phyloP scores from a whole-genome alignment of 306 rosid genomes.

The Dalbergia cochinchinensis region DNA sequence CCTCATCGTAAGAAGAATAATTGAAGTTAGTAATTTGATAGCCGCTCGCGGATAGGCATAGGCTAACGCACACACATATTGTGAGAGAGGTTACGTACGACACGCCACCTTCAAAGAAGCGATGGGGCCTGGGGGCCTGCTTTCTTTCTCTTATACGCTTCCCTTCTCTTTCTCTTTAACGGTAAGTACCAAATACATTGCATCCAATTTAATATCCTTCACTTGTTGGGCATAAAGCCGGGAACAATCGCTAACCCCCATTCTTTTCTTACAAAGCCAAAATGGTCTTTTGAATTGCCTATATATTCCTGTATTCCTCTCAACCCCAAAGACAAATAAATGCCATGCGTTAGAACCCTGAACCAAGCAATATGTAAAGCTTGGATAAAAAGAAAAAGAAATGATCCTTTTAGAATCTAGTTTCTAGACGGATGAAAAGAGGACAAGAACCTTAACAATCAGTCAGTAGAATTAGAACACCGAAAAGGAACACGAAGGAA shows the following conservation, averaged over 20 bases:
- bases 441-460: neutral
- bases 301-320: slow-evolving; percentile 40
- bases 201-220: slow-evolving; percentile 35
- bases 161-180: slow-evolving; percentile 24
- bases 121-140: slow-evolving; percentile 39
- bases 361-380: neutral
- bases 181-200: slow-evolving; percentile 38
- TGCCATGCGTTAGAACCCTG: neutral
- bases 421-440: neutral
- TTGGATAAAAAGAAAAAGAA: neutral
- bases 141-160: slow-evolving; percentile 22
- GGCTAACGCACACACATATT: slow-evolving; percentile 26
- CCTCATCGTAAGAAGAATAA: slow-evolving; percentile 6
- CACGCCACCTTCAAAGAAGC: slow-evolving; percentile 46
- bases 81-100: slow-evolving; percentile 44
- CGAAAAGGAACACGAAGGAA: neutral
- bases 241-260: slow-evolving; percentile 23
- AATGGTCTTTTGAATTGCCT: slow-evolving; percentile 34
- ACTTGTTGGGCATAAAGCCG: neutral
- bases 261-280: slow-evolving; percentile 18
- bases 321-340: neutral
- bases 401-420: slow-evolving; percentile 13
- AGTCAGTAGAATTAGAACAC: neutral
- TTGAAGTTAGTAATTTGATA: slow-evolving; percentile 12
- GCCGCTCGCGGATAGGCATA: neutral